Conservation (phyloP, 2,329 filamentous ascomycete genomes). For the Aspergillus uvarum region DNA sequence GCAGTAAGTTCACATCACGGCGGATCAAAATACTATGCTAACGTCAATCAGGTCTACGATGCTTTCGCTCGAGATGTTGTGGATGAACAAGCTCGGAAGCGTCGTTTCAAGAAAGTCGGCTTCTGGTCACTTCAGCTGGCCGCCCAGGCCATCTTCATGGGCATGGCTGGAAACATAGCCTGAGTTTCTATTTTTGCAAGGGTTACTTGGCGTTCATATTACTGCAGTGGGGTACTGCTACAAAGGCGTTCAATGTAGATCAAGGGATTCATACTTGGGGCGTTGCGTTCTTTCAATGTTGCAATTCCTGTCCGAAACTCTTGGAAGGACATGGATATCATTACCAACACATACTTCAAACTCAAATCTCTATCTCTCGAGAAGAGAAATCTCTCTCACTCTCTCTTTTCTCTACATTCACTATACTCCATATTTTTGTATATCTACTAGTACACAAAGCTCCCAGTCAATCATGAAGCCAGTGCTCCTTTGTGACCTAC, state of each 20-base stretch:
- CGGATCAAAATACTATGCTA: slow-evolving; percentile 10
- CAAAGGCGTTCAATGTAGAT: slow-evolving; percentile 12
- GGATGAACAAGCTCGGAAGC: slow-evolving; percentile 79
- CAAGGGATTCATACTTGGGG: slow-evolving; percentile 2
- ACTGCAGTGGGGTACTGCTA: slow-evolving; percentile 8
- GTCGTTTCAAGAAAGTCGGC: slow-evolving; percentile 90
- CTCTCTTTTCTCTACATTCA: too few relatives aligned
- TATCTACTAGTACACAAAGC: too few relatives aligned
- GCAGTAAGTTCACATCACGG: slow-evolving; percentile 54
- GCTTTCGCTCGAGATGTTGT: slow-evolving; percentile 91
- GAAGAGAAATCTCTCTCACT: too few relatives aligned
- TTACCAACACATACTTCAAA: background rate
- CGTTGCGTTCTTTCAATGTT: background rate
- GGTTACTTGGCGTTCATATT: slow-evolving; percentile 6
- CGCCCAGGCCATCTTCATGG: slow-evolving; percentile 90
- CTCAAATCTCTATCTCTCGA: background rate
- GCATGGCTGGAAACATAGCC: slow-evolving; percentile 79
- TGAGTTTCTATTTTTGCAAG: slow-evolving; percentile 36
- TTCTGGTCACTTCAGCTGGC: slow-evolving; percentile 93
- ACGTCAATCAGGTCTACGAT: slow-evolving; percentile 67
- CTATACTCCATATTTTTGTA: too few relatives aligned
- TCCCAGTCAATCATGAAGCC: too few relatives aligned
- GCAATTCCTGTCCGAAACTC: too few relatives aligned
- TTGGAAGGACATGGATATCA: too few relatives aligned
- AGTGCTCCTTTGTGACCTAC: too few relatives aligned